Evolutionary conservation across 352 stramenopile species (phyloP).

Genomic region (Phytophthora macrochlamydospora): DNA sequence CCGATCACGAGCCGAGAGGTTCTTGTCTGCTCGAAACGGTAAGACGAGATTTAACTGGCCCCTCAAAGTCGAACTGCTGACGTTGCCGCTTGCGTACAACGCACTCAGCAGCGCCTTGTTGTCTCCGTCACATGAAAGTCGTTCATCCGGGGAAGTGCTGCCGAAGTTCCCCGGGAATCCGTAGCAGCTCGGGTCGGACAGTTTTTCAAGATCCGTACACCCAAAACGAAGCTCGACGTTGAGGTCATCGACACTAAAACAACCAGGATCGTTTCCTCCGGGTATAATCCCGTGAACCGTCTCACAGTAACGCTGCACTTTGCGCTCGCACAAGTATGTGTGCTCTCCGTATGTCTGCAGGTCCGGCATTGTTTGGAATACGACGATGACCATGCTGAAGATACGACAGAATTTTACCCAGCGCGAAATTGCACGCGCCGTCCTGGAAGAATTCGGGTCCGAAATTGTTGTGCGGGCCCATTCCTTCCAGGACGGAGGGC

Average conservation of each 20-base stretch:
- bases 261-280: constrained; percentile 57
- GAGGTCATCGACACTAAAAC: constrained; percentile 52
- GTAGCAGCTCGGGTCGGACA: constrained; percentile 50
- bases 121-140: constrained; percentile 52
- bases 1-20: constrained; percentile 42
- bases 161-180: constrained; percentile 65
- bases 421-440: constrained; percentile 43
- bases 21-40: constrained; percentile 55
- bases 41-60: constrained; percentile 43
- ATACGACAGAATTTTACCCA: constrained; percentile 76
- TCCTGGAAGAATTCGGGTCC: constrained; percentile 50
- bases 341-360: constrained; percentile 71
- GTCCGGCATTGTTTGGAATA: constrained; percentile 82
- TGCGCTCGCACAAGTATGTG: constrained; percentile 64
- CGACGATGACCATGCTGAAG: constrained; percentile 76
- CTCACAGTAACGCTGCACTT: constrained; percentile 60
- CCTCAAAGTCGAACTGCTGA: constrained; percentile 14
- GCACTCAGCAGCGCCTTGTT: constrained; percentile 21
- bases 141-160: constrained; percentile 21
- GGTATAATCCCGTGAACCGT: constrained; percentile 21
- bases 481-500: constrained; percentile 34
- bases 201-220: constrained; percentile 48
- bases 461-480: constrained; percentile 47
- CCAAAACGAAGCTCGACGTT: constrained; percentile 48
- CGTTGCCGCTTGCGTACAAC: constrained; percentile 2